Evolutionary conservation across 176 grass and related monocot species (phyloP).

Genomic region (Cocos nucifera): DNA sequence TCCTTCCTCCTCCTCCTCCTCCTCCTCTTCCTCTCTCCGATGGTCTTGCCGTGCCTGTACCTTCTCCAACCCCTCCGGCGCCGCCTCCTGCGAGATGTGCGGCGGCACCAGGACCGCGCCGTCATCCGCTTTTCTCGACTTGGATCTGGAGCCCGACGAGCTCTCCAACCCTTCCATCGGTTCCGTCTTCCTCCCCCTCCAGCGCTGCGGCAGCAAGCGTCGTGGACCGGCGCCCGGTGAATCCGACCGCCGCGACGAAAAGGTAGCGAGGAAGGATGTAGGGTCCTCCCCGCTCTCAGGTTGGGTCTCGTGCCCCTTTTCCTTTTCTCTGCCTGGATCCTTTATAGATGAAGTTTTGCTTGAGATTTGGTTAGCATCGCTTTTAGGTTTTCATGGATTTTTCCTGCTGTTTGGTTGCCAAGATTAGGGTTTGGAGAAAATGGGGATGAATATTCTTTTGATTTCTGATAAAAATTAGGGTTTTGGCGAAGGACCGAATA

Average conservation of each 20-base stretch:
- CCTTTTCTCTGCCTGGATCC: not conserved
- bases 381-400: no score
- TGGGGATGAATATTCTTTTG: no score
- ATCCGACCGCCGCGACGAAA: not conserved
- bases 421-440: no score
- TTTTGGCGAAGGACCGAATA: no score
- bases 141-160: constrained; percentile 42
- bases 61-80: constrained; percentile 31
- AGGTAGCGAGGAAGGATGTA: not conserved
- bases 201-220: constrained; percentile 24
- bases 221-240: constrained; percentile 9
- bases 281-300: not conserved
- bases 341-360: no score
- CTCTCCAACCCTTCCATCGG: constrained; percentile 30
- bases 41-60: constrained; percentile 35
- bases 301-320: not conserved
- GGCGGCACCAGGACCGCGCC: not conserved
- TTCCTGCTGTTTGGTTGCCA: no score
- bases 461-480: no score
- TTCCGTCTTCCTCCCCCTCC: constrained; percentile 45
- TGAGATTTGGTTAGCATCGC: no score
- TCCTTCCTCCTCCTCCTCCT: not conserved
- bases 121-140: not conserved
- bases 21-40: not conserved
- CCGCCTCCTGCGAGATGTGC: constrained; percentile 33